Evolutionary conservation across 2,329 filamentous ascomycete genomes (phyloP).

Genomic region (Cercospora berteroae): DNA sequence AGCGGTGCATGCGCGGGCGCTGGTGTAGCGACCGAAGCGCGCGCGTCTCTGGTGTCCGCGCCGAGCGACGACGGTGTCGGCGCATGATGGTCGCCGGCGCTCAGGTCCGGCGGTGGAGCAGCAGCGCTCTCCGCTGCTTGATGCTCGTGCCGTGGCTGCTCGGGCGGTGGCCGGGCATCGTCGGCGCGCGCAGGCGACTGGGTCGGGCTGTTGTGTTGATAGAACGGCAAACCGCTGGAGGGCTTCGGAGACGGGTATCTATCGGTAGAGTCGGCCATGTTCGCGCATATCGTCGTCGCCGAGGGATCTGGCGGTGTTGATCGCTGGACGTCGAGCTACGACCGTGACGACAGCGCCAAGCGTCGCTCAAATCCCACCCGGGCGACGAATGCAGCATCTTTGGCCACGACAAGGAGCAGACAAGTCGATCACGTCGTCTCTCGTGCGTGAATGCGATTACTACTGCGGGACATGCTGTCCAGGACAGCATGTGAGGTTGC

Average conservation of each 20-base stretch:
- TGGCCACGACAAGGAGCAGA: neutral
- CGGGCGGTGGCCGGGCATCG: constrained; percentile 2
- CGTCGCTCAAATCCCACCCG: neutral
- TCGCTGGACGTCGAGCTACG: constrained; percentile 2
- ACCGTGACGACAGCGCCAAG: neutral
- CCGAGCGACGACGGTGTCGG: neutral
- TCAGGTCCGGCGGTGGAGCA: neutral
- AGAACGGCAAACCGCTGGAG: constrained; percentile 13
- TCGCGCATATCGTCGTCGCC: constrained; percentile 14
- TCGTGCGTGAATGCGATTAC: neutral
- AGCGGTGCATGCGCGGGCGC: neutral
- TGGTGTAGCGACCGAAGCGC: neutral
- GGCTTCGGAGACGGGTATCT: constrained; percentile 16
- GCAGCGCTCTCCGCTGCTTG: neutral
- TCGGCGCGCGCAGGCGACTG: neutral
- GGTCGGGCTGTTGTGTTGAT: constrained; percentile 9
- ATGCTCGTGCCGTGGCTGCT: constrained; percentile 4
- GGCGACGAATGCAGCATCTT: neutral
- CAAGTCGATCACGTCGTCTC: neutral
- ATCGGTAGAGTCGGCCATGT: constrained; percentile 13
- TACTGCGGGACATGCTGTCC: neutral
- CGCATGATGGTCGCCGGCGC: neutral
- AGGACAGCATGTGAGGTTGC: neutral
- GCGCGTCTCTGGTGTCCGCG: constrained; percentile 1
- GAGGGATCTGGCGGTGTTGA: neutral